Evolutionary conservation across 2,329 filamentous ascomycete species (phyloP).

Genomic region (Rutstroemia sp.): DNA sequence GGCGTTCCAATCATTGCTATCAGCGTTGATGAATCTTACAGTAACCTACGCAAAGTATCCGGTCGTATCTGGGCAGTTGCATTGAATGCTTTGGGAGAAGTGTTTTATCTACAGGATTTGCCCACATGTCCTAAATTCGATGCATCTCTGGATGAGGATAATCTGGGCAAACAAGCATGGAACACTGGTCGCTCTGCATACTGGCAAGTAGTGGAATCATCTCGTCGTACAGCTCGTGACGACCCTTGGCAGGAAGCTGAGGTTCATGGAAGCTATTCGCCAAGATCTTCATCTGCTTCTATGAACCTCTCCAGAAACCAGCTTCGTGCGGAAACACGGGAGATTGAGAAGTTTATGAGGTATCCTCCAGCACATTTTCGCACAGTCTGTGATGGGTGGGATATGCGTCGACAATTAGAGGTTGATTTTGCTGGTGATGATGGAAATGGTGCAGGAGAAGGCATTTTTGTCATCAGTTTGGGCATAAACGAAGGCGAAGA

Average conservation of each 20-base stretch:
- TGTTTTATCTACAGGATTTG: conserved; percentile 73
- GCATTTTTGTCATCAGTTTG: conserved; percentile 65
- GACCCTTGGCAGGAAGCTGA: conserved; percentile 66
- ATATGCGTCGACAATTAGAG: conserved; percentile 79
- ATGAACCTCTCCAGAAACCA: conserved; percentile 67
- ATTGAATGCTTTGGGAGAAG: conserved; percentile 88
- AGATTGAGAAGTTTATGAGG: conserved; percentile 70
- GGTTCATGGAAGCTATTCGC: conserved; percentile 69
- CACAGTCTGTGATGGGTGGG: conserved; percentile 75
- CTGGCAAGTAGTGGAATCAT: conserved; percentile 76
- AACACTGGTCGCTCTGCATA: conserved; percentile 67
- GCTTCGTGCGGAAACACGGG: conserved; percentile 65
- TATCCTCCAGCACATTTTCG: conserved; percentile 73
- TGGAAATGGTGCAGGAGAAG: conserved; percentile 67
- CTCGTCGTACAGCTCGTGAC: conserved; percentile 60
- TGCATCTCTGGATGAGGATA: conserved; percentile 38
- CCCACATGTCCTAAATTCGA: conserved; percentile 48
- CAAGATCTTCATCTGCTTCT: conserved; percentile 66
- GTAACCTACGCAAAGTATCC: conserved; percentile 56
- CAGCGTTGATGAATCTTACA: conserved; percentile 77
- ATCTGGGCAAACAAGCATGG: conserved; percentile 66
- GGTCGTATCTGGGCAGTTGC: conserved; percentile 82
- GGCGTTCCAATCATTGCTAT: conserved; percentile 87
- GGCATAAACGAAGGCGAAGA: conserved; percentile 36
- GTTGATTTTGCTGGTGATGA: conserved; percentile 86